Evolutionary conservation across 225 moss, liverwort and hornwort genomes (phyloP).

Genomic region (Neckera pumila): DNA sequence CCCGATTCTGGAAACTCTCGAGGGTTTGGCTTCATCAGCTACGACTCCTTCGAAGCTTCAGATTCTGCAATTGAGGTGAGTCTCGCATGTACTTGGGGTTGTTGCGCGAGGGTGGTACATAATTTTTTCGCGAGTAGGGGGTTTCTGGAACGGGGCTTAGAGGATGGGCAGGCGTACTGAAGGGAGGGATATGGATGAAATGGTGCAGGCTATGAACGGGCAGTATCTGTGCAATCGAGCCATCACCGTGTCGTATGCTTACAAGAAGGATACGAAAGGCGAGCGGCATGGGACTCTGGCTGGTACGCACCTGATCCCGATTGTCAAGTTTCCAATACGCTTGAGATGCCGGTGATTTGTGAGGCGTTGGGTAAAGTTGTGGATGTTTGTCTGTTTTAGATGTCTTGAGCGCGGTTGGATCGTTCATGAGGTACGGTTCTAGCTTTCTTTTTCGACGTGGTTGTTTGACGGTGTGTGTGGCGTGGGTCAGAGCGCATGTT

Average conservation of each 20-base stretch:
- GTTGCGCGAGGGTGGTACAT: neutral
- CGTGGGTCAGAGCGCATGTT: constrained; percentile 68
- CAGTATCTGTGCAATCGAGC: constrained; percentile 98
- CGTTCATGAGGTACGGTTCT: neutral
- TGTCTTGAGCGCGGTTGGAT: neutral
- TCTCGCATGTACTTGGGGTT: neutral
- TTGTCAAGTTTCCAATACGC: neutral
- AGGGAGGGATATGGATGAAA: neutral
- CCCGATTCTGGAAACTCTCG: constrained; percentile 98
- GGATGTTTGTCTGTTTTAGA: neutral
- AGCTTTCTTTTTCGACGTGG: neutral
- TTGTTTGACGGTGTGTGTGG: neutral
- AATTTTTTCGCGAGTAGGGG: neutral
- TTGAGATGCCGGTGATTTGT: neutral
- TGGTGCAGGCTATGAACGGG: constrained; percentile 87
- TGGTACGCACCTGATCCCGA: constrained; percentile 22
- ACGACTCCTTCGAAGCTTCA: constrained; percentile 97
- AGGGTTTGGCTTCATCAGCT: constrained; percentile 98
- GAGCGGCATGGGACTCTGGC: constrained; percentile 95
- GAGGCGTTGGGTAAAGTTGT: neutral
- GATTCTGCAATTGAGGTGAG: constrained; percentile 94
- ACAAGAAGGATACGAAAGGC: constrained; percentile 98
- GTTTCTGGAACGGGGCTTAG: neutral
- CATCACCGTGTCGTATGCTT: constrained; percentile 96
- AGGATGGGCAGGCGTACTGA: neutral